phyloP scores from a whole-genome alignment of 148 eudicot species.

The Arctostaphylos glauca region DNA sequence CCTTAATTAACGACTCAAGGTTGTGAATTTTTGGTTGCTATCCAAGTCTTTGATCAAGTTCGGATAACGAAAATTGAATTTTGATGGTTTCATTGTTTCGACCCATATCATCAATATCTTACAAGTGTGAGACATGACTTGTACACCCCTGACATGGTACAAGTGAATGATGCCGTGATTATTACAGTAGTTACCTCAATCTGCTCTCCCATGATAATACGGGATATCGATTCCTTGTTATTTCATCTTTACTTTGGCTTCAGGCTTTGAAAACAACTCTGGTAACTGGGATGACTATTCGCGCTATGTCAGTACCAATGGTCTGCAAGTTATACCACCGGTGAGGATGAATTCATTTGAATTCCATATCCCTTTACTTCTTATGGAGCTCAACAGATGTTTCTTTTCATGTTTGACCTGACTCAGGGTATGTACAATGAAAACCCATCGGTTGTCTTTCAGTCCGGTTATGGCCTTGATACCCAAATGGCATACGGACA shows the following conservation, averaged over 20 bases:
- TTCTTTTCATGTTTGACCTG: conserved; percentile 15
- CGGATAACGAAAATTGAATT: not conserved
- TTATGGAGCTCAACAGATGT: not conserved
- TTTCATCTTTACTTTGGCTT: conserved; percentile 7
- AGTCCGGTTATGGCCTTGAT: conserved; percentile 56
- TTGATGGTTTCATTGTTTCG: not conserved
- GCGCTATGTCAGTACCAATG: conserved; percentile 69
- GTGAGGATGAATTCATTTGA: conserved; percentile 42
- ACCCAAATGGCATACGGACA: conserved; percentile 89
- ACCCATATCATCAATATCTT: not conserved
- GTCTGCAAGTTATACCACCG: conserved; percentile 83
- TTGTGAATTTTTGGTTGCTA: not conserved
- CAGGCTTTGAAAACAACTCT: conserved; percentile 70
- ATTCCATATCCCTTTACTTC: not conserved
- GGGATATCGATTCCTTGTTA: not conserved
- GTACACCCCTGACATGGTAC: not conserved
- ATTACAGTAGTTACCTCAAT: not conserved
- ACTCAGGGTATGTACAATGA: conserved; percentile 68
- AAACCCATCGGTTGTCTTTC: conserved; percentile 54
- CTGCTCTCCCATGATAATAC: not conserved
- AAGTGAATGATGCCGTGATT: not conserved
- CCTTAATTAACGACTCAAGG: not conserved
- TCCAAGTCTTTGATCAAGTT: not conserved
- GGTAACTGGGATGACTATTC: conserved; percentile 75
- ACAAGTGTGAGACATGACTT: not conserved